Evolutionary conservation across 2,329 filamentous ascomycete species (phyloP), one percentile per base, ranked within the genome.

Genomic region (Thelonectria olida): DNA sequence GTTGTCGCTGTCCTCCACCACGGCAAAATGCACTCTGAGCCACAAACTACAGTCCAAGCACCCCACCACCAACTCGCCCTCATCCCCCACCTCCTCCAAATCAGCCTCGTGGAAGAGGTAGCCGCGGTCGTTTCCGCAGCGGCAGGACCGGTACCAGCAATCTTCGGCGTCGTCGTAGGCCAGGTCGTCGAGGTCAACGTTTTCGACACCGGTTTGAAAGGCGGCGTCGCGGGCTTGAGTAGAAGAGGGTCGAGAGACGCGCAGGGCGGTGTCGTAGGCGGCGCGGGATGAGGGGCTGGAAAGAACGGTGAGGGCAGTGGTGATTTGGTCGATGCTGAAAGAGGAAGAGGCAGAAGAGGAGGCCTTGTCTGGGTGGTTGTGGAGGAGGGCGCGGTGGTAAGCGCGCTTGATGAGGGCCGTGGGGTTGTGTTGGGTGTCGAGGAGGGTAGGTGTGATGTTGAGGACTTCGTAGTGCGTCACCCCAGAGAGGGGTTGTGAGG

Each of bases 21-120:
- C 80, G 8, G 84, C 86, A 78, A 90, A 91, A 51, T 88, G 81
- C 36, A 91, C 86, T 57, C 84, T 83, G 52, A 90, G 73, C 87
- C 87, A 90, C 45, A 91, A 77, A 71, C 88, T 90, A 66, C 88
- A 91, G 68, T 90, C 88, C 57, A 81, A 80, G 69, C 88, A 91
- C 10, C 86, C 88, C 39, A 91, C 87, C 73, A 89, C 80, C 47
- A 90, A 74, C 71, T 88, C 86, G 8, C 88, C 84, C 63, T 85
- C 80, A 51, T 86, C 84, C 45, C 80, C 82, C 38, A 82, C 84
- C 70, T 84, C 85, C 65, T 88, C 84, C 49, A 91, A 76, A 71
- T 90, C 87, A 8, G 74, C 75, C 74, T 90, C 88, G 15, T 74
- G 77, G 63, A 90, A 84, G 25, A 83, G 73, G 71, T 86, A 91